Evolutionary conservation across 2,329 filamentous ascomycete genomes (phyloP).

Genomic region (Leptoxyphium fumago): DNA sequence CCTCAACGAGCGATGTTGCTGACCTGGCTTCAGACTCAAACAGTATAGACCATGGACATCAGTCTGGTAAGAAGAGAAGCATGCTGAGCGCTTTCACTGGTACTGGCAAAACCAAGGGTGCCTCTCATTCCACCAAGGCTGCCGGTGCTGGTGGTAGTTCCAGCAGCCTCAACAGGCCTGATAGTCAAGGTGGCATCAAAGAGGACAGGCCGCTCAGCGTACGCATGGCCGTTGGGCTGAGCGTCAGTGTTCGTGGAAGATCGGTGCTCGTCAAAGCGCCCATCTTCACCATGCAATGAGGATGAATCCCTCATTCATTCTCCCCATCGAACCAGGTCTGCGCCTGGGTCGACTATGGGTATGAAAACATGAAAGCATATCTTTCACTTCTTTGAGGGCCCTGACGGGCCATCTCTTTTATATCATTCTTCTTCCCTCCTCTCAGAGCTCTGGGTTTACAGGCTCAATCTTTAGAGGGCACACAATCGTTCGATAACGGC

Average conservation of each 20-base stretch:
- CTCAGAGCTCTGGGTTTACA: too few species aligned
- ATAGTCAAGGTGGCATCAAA: slow-evolving; percentile 24
- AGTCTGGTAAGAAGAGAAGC: slow-evolving; percentile 17
- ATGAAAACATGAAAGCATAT: too few species aligned
- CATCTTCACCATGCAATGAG: slow-evolving; percentile 19
- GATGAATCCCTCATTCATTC: too few species aligned
- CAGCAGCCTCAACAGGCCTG: slow-evolving; percentile 24
- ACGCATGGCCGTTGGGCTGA: slow-evolving; percentile 32
- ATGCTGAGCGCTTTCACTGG: slow-evolving; percentile 31
- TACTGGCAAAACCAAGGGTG: slow-evolving; percentile 12
- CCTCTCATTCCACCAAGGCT: slow-evolving; percentile 18
- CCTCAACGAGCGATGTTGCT: slow-evolving; percentile 20
- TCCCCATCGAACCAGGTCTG: too few species aligned
- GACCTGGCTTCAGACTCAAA: slow-evolving; percentile 15
- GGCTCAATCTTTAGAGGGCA: too few species aligned
- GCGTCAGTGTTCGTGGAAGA: slow-evolving; percentile 34
- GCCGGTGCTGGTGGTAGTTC: slow-evolving; percentile 19
- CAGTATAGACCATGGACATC: slow-evolving; percentile 7
- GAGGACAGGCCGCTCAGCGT: slow-evolving; percentile 26
- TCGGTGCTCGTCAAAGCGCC: slow-evolving; percentile 35
- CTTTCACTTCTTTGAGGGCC: too few species aligned
- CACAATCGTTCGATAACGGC: too few species aligned
- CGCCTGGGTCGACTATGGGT: too few species aligned
- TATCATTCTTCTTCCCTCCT: too few species aligned
- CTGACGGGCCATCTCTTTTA: too few species aligned